Conservation (phyloP, 2,329 filamentous ascomycete species). For the Monosporascus sp. region DNA sequence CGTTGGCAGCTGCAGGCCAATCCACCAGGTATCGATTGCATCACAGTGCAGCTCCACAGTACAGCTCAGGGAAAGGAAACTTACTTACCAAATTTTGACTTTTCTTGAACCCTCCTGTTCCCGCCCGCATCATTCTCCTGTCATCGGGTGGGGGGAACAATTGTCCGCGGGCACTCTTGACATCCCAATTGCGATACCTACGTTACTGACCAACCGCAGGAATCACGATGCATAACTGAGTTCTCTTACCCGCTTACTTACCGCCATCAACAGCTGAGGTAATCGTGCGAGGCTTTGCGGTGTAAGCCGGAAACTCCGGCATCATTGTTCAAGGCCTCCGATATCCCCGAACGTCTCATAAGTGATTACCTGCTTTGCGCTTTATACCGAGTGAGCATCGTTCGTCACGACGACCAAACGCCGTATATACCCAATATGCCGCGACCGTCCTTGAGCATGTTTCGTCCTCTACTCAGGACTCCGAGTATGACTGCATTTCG, state of each 20-base stretch:
- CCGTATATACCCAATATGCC: not conserved
- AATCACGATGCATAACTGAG: not conserved
- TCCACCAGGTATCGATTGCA: not conserved
- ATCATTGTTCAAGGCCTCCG: not conserved
- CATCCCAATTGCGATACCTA: not conserved
- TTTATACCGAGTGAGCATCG: not conserved
- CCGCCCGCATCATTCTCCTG: not conserved
- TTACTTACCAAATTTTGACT: not conserved
- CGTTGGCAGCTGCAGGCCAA: not conserved
- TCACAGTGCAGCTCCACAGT: slow-evolving; percentile 3
- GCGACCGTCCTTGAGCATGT: not conserved
- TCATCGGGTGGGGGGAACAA: not conserved
- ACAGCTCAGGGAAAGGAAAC: not conserved
- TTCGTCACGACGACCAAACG: not conserved
- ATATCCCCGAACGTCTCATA: not conserved
- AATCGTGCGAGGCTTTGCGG: not conserved
- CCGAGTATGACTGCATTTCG: not conserved
- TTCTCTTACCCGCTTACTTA: not conserved
- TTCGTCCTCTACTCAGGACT: not conserved
- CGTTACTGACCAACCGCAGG: not conserved
- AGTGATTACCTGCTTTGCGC: not conserved
- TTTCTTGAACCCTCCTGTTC: not conserved
- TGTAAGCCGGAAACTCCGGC: not conserved
- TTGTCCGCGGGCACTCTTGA: not conserved
- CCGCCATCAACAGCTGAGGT: not conserved